A percentile compares a stretch with the other conserved stretches of the same genome.
Conservation (phyloP, 495 filamentous ascomycete species). For the Tuber microsphaerosporum region DNA sequence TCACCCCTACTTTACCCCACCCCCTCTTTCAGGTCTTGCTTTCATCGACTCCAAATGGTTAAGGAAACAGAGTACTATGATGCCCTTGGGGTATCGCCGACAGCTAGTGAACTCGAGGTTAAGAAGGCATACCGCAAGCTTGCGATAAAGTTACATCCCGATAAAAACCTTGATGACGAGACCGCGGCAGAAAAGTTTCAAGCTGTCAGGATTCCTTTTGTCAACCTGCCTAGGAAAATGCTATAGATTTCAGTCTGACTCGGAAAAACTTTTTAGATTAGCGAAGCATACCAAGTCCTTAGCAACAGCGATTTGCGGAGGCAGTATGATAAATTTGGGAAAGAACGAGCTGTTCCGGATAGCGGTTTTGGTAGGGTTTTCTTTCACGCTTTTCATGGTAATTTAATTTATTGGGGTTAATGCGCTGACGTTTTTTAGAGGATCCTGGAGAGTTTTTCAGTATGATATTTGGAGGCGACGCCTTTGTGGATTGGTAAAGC, state of each 20-base stretch:
- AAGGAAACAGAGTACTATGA: conserved; percentile 87
- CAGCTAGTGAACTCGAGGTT: conserved; percentile 89
- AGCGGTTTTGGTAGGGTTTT: conserved; percentile 69
- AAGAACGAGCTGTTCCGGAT: conserved; percentile 77
- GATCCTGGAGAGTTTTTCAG: conserved; percentile 97
- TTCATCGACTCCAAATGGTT: conserved; percentile 53
- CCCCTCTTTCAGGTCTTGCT: not conserved
- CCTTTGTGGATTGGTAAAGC: conserved; percentile 67
- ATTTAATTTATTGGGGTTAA: conserved; percentile 7
- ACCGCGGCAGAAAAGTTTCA: conserved; percentile 92
- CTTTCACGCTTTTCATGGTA: conserved; percentile 2
- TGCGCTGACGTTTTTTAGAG: conserved; percentile 46
- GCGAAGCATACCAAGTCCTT: conserved; percentile 96
- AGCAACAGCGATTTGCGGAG: conserved; percentile 76
- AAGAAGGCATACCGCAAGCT: conserved; percentile 99
- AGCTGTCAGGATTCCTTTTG: conserved; percentile 49
- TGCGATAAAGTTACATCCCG: conserved; percentile 70
- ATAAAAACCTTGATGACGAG: conserved; percentile 97
- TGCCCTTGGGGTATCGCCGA: conserved; percentile 75
- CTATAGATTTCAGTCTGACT: conserved; percentile 7
- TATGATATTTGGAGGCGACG: conserved; percentile 96
- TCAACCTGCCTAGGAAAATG: not conserved
- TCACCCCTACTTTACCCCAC: not conserved
- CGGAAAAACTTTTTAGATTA: conserved; percentile 55
- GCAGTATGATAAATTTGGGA: conserved; percentile 93